phyloP scores from a whole-genome alignment of 768 basidiomycete species.

The Trametes meyenii region DNA sequence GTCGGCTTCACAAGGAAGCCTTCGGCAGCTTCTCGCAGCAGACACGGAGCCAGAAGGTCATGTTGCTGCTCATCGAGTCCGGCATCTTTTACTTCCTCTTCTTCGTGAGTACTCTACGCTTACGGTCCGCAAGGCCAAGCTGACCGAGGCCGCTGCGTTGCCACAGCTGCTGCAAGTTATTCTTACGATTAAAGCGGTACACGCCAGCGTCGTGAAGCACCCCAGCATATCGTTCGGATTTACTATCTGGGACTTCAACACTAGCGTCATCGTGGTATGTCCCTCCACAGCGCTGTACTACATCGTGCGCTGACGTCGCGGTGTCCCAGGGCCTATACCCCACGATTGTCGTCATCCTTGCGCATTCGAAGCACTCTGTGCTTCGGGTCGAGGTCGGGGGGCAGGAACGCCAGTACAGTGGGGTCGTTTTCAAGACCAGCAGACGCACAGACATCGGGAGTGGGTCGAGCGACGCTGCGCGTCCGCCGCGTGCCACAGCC shows the following conservation, averaged over 20 bases:
- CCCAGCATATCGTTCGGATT: constrained; percentile 20
- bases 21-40: constrained; percentile 5
- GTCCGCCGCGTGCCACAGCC: no score
- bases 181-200: constrained; percentile 5
- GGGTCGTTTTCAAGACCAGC: no score
- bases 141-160: no score
- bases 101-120: constrained; percentile 22
- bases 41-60: constrained; percentile 20
- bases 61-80: constrained; percentile 28
- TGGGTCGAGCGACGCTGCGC: no score
- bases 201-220: constrained; percentile 7
- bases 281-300: background rate
- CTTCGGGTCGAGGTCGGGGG: background rate
- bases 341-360: constrained; percentile 26
- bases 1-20: background rate
- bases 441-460: no score
- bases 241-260: constrained; percentile 20
- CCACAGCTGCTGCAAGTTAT: constrained; percentile 6
- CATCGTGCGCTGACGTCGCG: background rate
- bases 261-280: constrained; percentile 29
- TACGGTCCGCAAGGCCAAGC: no score
- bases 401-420: no score
- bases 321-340: constrained; percentile 27
- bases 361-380: constrained; percentile 16
- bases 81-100: constrained; percentile 30